Conservation (phyloP, 257 asterid species). For the Scutellaria barbata region DNA sequence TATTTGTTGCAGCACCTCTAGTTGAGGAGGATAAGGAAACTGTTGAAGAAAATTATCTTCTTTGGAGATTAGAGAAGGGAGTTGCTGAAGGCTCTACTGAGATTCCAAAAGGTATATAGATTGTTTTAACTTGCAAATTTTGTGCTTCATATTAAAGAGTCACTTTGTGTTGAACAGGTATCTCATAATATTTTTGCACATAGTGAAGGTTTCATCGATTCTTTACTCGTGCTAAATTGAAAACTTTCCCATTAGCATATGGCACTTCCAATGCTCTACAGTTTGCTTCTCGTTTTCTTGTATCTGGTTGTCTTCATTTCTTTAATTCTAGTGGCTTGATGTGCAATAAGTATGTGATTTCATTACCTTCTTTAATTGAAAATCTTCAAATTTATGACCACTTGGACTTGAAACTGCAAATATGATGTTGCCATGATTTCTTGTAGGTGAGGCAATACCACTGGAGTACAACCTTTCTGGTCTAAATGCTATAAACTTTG, state of each 20-base stretch:
- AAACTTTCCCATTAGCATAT: not conserved
- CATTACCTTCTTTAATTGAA: not conserved
- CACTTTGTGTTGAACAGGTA: not conserved
- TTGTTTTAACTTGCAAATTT: not conserved
- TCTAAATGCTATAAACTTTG: conserved; percentile 84
- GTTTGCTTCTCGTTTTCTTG: not conserved
- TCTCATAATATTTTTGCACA: not conserved
- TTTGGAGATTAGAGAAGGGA: conserved; percentile 93
- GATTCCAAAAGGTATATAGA: conserved; percentile 78
- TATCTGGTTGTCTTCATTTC: not conserved
- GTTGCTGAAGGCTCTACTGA: conserved; percentile 92
- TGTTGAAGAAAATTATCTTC: conserved; percentile 70
- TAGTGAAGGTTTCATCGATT: conserved; percentile 10
- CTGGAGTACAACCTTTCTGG: conserved; percentile 88
- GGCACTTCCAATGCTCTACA: conserved; percentile 1
- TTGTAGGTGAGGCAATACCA: conserved; percentile 82
- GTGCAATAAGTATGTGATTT: not conserved
- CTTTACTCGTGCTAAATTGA: not conserved
- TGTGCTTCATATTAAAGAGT: conserved; percentile 13
- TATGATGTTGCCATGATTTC: conserved; percentile 7
- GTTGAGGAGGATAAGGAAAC: conserved; percentile 84
- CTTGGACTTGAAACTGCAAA: not conserved
- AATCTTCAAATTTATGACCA: no score
- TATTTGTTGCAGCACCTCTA: conserved; percentile 71
- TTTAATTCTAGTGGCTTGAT: not conserved